Conservation (phyloP, 2,329 filamentous ascomycete genomes). For the Ilyonectria robusta region DNA sequence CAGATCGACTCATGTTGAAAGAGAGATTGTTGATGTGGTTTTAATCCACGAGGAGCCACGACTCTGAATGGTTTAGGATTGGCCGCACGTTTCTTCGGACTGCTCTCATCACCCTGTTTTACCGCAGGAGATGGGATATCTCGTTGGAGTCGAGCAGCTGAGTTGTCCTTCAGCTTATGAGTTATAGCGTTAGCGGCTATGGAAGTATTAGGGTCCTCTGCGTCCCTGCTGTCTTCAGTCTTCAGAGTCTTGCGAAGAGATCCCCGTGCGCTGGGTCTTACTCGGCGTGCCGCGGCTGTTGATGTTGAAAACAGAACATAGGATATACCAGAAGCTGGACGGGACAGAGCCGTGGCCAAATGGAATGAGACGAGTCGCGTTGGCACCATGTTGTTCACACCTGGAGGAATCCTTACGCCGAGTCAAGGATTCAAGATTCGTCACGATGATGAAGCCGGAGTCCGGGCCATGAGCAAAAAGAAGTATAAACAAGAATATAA, state of each 20-base stretch:
- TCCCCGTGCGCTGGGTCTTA: not conserved
- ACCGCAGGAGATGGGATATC: not conserved
- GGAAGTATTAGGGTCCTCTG: not conserved
- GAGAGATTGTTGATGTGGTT: slow-evolving; percentile 38
- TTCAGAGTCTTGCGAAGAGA: not conserved
- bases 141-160: not conserved
- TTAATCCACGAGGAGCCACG: slow-evolving; percentile 34
- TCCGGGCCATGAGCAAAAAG: not conserved
- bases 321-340: not conserved
- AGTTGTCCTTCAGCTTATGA: not conserved
- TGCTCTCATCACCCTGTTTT: not conserved
- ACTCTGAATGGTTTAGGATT: slow-evolving; percentile 28
- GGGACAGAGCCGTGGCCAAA: not conserved
- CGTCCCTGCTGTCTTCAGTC: not conserved
- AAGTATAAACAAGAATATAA: not conserved
- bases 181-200: not conserved
- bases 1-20: slow-evolving; percentile 43
- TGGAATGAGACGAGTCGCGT: slow-evolving; percentile 7
- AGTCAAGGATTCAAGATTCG: not conserved
- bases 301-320: slow-evolving; percentile 24
- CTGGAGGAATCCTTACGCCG: not conserved
- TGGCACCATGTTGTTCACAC: slow-evolving; percentile 15
- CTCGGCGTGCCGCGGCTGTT: not conserved
- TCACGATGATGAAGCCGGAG: not conserved
- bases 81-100: slow-evolving; percentile 11